phyloP scores from a whole-genome alignment of 352 stramenopile species.

The Pythium aristosporum region DNA sequence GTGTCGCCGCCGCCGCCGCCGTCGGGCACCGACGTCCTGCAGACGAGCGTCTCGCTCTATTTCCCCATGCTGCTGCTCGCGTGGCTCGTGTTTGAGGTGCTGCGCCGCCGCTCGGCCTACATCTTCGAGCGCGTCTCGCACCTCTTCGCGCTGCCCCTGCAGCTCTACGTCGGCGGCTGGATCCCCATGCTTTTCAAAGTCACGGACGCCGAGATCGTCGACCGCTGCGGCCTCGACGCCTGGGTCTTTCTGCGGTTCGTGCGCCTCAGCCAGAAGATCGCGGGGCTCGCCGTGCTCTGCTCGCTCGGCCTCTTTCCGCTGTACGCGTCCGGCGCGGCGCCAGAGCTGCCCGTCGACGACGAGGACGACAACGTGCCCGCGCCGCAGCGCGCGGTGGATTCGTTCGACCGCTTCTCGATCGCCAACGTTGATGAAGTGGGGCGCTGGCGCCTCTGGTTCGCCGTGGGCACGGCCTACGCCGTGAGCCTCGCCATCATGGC shows the following conservation, averaged over 20 bases:
- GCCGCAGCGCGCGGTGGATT: constrained; percentile 37
- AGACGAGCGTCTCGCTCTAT: constrained; percentile 62
- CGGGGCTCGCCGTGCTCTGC: constrained; percentile 45
- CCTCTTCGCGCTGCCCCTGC: constrained; percentile 26
- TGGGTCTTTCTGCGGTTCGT: constrained; percentile 80
- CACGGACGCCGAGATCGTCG: constrained; percentile 53
- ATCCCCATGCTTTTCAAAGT: constrained; percentile 62
- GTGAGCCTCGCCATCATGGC: constrained; percentile 59
- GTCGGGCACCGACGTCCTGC: constrained; percentile 39
- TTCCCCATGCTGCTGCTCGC: constrained; percentile 58
- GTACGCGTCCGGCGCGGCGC: constrained; percentile 42
- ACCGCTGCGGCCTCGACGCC: constrained; percentile 64
- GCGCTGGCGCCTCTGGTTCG: constrained; percentile 64
- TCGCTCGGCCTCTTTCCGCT: constrained; percentile 73
- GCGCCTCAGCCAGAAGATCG: constrained; percentile 65
- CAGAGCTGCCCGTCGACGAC: constrained; percentile 29
- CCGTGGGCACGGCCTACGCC: constrained; percentile 48
- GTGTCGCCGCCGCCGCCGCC: background rate
- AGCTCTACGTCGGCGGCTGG: constrained; percentile 35
- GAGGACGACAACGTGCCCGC: constrained; percentile 24
- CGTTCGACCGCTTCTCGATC: constrained; percentile 67
- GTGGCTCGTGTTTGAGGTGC: constrained; percentile 57
- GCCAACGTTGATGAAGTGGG: constrained; percentile 54
- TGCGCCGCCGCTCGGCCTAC: constrained; percentile 42
- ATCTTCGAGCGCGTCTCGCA: constrained; percentile 57